These are phyloP conservation scores for Tulasnella calospora DNA, from an alignment of 768 basidiomycete species.

Conservation along the genomic window DNA sequence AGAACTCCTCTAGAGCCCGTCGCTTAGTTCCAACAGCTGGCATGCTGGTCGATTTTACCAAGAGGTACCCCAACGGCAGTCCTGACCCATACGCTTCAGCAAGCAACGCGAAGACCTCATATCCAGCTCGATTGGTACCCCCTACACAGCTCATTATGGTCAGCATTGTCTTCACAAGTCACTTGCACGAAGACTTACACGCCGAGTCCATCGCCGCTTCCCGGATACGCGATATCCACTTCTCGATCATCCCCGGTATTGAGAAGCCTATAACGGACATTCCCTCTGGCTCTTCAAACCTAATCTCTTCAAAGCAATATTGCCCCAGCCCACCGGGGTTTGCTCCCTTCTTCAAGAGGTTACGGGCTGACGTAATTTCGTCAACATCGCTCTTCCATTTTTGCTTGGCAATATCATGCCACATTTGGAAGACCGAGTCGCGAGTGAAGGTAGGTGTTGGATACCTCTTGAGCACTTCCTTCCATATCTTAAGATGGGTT, in stretches of 20 bases:
- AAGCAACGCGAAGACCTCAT: conserved; percentile 37
- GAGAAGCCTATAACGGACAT: conserved; percentile 32
- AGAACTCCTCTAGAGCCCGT: conserved; percentile 31
- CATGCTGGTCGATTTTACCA: conserved; percentile 19
- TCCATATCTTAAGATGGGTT: not conserved
- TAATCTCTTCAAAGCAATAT: not conserved
- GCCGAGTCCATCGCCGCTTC: conserved; percentile 37
- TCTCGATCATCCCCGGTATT: conserved; percentile 31
- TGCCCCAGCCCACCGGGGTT: not conserved
- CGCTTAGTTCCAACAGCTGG: not conserved
- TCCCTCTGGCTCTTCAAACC: not conserved
- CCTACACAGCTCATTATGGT: conserved; percentile 29
- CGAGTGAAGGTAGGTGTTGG: conserved; percentile 1
- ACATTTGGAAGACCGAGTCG: conserved; percentile 28
- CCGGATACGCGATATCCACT: conserved; percentile 32
- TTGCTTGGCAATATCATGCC: conserved; percentile 21
- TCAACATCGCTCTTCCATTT: not conserved
- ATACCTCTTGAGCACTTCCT: not conserved
- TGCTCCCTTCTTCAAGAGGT: not conserved
- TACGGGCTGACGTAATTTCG: not conserved
- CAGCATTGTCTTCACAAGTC: not conserved
- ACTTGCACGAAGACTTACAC: conserved; percentile 30
- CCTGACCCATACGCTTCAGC: conserved; percentile 38
- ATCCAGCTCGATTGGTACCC: conserved; percentile 37
- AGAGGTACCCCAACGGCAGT: conserved; percentile 30